These are phyloP conservation scores for Rhynchospora pubera DNA, from an alignment of 176 grass and related monocot genomes.

Conservation along the genomic window DNA sequence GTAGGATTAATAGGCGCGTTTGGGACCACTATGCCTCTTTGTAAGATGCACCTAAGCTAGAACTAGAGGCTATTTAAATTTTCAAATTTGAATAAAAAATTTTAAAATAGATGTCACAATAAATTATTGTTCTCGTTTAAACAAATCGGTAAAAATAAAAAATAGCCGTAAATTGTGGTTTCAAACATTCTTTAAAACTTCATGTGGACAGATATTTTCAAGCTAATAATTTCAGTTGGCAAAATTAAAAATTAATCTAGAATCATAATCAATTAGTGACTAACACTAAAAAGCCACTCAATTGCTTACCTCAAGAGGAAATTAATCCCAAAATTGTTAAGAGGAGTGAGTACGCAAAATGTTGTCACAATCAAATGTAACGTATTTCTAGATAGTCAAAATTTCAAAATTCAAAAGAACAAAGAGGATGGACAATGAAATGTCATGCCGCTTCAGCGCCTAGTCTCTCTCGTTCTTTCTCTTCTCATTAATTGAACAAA, in stretches of 20 bases:
- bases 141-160: too few species aligned
- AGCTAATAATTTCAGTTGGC: too few species aligned
- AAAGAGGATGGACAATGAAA: background rate
- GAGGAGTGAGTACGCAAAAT: background rate
- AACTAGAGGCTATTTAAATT: background rate
- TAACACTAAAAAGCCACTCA: background rate
- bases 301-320: too few species aligned
- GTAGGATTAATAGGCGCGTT: background rate
- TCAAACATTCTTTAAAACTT: too few species aligned
- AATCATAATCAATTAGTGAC: background rate
- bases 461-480: background rate
- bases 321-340: background rate
- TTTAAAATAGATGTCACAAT: background rate
- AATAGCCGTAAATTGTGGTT: too few species aligned
- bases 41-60: background rate
- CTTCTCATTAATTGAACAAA: background rate
- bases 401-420: background rate
- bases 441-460: background rate
- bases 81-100: background rate
- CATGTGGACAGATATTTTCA: too few species aligned
- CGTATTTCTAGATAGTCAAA: slow-evolving; percentile 10
- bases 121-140: too few species aligned
- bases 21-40: background rate
- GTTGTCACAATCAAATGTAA: background rate
- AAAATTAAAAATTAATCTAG: too few species aligned